Evolutionary conservation across 495 filamentous ascomycete species (phyloP), one percentile per base, ranked within the genome.

Genomic region (Neurospora terricola): DNA sequence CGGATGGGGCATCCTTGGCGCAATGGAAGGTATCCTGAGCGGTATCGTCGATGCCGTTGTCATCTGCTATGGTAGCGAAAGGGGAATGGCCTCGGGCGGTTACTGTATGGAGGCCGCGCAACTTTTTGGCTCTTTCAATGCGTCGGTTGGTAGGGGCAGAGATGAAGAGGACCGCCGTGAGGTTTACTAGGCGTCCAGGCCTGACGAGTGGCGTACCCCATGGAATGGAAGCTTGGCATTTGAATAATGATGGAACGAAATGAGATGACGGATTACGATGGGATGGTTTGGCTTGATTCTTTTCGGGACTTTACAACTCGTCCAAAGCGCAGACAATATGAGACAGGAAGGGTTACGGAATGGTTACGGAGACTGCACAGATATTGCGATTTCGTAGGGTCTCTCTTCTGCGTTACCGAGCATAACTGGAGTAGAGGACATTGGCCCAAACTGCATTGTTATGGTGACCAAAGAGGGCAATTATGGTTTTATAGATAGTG

Each of bases 1-100:
- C 75, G 96, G 96, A 10, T 99, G 96, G 94, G 94, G 92, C 27
- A 90, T 98, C 4, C 80, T 99, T 69, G 96, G 96, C n/a, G 92
- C 95, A 3, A 96, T 97, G 84, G 96, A 99, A 80, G 93, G 94
- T 16, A 92, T 97, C 39, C 84, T 99, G 62, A 92, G 92, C 59
- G 94, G 94, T 38, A 93, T 99, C 40, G 89, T 99, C 9, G 96
- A 99, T 84, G 96, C 93, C 12, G 90, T 91, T 21, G 88, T 98
- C 38, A 90, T 99, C 21, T 99, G 96, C 83, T 98, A 96, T 88
- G 93, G 91, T 38, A 97, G 92, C 77, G 94, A 97, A 81, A 89
- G 90, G 71, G 89, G 92, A 4, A 88, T 88, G 72, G 85, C 86
- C 71, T 89, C 87, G 16, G 84, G 86, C 38, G 92, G 91, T 4